phyloP scores from a whole-genome alignment of 1,284 basidiomycete genomes.

The Boletus subluridellus region DNA sequence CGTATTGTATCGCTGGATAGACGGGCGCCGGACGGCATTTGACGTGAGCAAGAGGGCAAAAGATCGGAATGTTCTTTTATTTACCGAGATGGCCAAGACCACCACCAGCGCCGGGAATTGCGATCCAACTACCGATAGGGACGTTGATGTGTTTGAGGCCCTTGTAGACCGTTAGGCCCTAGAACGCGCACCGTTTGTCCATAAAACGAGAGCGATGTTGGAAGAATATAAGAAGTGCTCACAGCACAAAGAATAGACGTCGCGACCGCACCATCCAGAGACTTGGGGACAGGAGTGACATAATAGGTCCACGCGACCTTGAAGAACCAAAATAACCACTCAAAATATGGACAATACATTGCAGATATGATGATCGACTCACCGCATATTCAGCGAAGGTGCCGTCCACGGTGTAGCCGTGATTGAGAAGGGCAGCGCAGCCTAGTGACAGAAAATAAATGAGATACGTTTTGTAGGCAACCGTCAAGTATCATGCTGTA shows the following conservation, averaged over 20 bases:
- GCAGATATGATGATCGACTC: slow-evolving; percentile 11
- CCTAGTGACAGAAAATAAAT: slow-evolving; percentile 6
- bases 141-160: slow-evolving; percentile 58
- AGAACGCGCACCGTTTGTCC: not conserved
- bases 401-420: slow-evolving; percentile 61
- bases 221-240: slow-evolving; percentile 12
- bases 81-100: slow-evolving; percentile 57
- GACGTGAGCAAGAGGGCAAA: not conserved
- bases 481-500: not conserved
- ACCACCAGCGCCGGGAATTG: slow-evolving; percentile 66
- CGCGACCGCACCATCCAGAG: slow-evolving; percentile 54
- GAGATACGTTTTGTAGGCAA: not conserved
- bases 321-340: not conserved
- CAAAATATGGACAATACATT: not conserved
- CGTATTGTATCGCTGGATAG: slow-evolving; percentile 59
- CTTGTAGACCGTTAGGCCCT: slow-evolving; percentile 69
- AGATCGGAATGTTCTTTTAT: not conserved
- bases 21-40: not conserved
- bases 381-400: slow-evolving; percentile 51
- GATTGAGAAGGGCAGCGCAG: slow-evolving; percentile 45
- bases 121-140: slow-evolving; percentile 62
- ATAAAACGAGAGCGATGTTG: not conserved
- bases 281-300: slow-evolving; percentile 62
- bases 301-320: slow-evolving; percentile 58
- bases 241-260: slow-evolving; percentile 69